Conservation (phyloP, 2,329 filamentous ascomycete genomes). For the Alternaria consortialis region DNA sequence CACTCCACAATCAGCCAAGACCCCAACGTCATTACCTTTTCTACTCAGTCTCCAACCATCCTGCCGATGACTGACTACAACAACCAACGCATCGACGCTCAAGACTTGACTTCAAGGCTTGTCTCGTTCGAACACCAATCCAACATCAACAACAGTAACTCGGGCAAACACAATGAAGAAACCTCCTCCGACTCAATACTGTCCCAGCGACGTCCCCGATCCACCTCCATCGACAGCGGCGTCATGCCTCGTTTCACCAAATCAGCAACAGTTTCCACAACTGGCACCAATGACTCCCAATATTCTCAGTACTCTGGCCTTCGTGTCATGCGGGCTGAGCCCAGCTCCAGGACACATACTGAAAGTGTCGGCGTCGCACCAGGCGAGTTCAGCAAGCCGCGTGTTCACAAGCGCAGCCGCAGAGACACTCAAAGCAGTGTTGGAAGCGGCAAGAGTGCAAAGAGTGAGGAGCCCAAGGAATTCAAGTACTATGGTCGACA, state of each 20-base stretch:
- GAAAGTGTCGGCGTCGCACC: constrained; percentile 31
- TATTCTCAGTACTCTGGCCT: constrained; percentile 20
- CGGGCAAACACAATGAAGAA: constrained; percentile 24
- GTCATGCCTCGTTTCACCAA: constrained; percentile 35
- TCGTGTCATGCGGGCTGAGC: constrained; percentile 20
- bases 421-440: constrained; percentile 27
- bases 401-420: constrained; percentile 26
- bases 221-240: constrained; percentile 41
- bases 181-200: constrained; percentile 26
- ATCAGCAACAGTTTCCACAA: constrained; percentile 39
- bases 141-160: background rate
- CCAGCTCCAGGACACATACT: constrained; percentile 22
- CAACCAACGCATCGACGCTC: constrained; percentile 33
- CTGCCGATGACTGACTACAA: constrained; percentile 45
- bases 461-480: constrained; percentile 30
- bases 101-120: constrained; percentile 38
- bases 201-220: constrained; percentile 32
- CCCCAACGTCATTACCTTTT: constrained; percentile 12
- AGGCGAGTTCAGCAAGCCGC: constrained; percentile 44
- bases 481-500: constrained; percentile 49
- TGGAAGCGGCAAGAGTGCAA: constrained; percentile 13
- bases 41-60: constrained; percentile 12
- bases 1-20: constrained; percentile 7
- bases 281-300: constrained; percentile 18
- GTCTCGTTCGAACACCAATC: constrained; percentile 19